phyloP scores from a whole-genome alignment of 805 yeast species.

The Wickerhamiella slavikovae region DNA sequence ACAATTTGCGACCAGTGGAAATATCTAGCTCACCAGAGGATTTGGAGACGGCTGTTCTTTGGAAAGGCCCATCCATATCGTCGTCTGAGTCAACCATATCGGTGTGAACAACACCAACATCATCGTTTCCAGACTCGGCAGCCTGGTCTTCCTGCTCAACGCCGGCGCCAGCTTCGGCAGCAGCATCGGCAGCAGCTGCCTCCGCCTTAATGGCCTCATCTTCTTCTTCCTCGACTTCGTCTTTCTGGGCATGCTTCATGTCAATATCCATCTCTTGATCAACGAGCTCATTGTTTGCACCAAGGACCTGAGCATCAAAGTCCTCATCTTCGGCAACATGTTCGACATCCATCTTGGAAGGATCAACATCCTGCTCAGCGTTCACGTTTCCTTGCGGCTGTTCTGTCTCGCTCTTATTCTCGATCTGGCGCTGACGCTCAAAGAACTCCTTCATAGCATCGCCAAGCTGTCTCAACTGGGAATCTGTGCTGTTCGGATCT shows the following conservation, averaged over 20 bases:
- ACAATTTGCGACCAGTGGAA: slow-evolving; percentile 50
- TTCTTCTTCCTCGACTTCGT: slow-evolving; percentile 14
- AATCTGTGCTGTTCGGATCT: slow-evolving; percentile 31
- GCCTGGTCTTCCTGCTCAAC: slow-evolving; percentile 17
- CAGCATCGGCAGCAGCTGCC: slow-evolving; percentile 10
- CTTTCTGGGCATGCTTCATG: slow-evolving; percentile 20
- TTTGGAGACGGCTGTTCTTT: not conserved
- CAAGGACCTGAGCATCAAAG: slow-evolving; percentile 76
- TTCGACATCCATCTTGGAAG: slow-evolving; percentile 60
- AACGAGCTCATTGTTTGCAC: slow-evolving; percentile 70
- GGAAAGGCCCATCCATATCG: not conserved
- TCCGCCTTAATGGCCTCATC: slow-evolving; percentile 13
- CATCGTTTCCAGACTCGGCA: slow-evolving; percentile 2
- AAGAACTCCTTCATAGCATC: slow-evolving; percentile 84
- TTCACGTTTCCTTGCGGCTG: slow-evolving; percentile 10
- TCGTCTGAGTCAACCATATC: not conserved
- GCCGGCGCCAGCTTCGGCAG: slow-evolving; percentile 10
- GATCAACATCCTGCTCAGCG: slow-evolving; percentile 17
- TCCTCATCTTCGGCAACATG: slow-evolving; percentile 40
- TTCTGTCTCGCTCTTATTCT: slow-evolving; percentile 32
- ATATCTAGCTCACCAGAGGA: not conserved
- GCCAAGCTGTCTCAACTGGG: slow-evolving; percentile 71
- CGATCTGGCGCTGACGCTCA: slow-evolving; percentile 71
- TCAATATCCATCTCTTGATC: slow-evolving; percentile 45
- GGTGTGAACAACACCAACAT: not conserved